Conservation (phyloP, 2,329 filamentous ascomycete genomes). For the Colletotrichum neosansevieriae region DNA sequence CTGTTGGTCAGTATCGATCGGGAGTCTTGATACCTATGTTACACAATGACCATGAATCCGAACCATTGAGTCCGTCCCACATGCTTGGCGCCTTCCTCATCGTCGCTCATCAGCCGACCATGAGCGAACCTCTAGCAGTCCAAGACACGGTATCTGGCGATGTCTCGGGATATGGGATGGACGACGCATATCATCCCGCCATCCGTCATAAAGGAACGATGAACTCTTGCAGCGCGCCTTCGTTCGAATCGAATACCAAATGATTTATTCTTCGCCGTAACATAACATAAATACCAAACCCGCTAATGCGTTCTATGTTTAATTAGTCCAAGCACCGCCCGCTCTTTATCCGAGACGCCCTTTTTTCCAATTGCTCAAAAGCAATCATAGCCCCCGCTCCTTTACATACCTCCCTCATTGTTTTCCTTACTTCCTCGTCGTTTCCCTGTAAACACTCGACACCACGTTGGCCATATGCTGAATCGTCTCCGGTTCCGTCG, state of each 20-base stretch:
- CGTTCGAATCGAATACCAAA: too few relatives aligned
- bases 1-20: background rate
- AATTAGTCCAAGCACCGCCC: background rate
- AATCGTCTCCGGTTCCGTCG: slow-evolving; percentile 27
- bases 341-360: background rate
- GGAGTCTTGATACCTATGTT: background rate
- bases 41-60: background rate
- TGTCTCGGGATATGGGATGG: too few relatives aligned
- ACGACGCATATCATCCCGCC: too few relatives aligned
- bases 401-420: background rate
- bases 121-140: background rate
- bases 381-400: background rate
- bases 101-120: background rate
- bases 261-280: too few relatives aligned
- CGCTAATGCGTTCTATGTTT: too few relatives aligned
- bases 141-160: background rate
- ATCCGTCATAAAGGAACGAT: too few relatives aligned
- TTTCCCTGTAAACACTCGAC: slow-evolving; percentile 26
- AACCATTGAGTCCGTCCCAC: slow-evolving; percentile 5
- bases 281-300: too few relatives aligned
- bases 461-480: slow-evolving; percentile 25
- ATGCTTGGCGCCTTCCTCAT: background rate
- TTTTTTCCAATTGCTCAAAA: background rate
- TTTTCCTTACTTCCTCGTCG: background rate
- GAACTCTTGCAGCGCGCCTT: too few relatives aligned